Evolutionary conservation across 2,329 filamentous ascomycete species (phyloP).

Genomic region (Penicillium sp.): DNA sequence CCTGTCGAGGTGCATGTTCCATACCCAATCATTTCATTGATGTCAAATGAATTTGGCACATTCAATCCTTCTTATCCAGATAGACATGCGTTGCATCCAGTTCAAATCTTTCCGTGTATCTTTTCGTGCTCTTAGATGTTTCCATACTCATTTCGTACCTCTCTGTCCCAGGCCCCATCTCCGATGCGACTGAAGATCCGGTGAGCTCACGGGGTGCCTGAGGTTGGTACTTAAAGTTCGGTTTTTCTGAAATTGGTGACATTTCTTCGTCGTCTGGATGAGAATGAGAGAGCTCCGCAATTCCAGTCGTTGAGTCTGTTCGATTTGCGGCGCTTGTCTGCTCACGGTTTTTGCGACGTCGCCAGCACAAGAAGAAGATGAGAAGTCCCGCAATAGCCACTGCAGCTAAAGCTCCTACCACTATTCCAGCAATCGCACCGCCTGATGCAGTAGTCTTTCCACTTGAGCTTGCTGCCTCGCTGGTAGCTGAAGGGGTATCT

Average conservation of each 20-base stretch:
- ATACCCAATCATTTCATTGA: too few relatives aligned
- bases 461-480: neutral
- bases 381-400: neutral
- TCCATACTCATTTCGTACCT: neutral
- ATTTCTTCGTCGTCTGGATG: neutral
- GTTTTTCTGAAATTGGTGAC: neutral
- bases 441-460: neutral
- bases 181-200: neutral
- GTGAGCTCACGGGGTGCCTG: neutral
- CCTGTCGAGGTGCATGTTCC: too few relatives aligned
- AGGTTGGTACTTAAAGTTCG: neutral
- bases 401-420: neutral
- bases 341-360: neutral
- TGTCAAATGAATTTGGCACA: too few relatives aligned
- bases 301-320: neutral
- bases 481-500: neutral
- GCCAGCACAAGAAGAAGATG: neutral
- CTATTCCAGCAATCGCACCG: conserved; percentile 2
- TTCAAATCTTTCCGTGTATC: neutral
- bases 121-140: too few relatives aligned
- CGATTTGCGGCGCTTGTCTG: neutral
- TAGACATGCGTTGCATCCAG: neutral
- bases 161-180: neutral
- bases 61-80: neutral
- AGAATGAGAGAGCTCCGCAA: neutral